These are phyloP conservation scores for Tremellales sp. DNA, from an alignment of 1,284 basidiomycete species.

Conservation along the genomic window DNA sequence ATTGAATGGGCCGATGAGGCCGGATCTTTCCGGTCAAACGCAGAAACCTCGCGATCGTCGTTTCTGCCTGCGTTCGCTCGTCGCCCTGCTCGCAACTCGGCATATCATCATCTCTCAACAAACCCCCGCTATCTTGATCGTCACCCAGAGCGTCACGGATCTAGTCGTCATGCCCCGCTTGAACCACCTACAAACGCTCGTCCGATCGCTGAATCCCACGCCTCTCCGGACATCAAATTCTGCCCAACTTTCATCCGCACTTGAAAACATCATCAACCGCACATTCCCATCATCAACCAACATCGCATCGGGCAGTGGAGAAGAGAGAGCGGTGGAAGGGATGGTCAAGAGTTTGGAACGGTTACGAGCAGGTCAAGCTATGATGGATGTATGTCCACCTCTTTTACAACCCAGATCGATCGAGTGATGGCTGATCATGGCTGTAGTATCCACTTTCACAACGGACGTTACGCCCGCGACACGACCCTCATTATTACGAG, in stretches of 20 bases:
- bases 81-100: not conserved
- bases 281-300: constrained; percentile 14
- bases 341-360: constrained; percentile 22
- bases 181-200: constrained; percentile 22
- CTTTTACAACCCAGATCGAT: not conserved
- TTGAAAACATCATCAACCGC: constrained; percentile 30
- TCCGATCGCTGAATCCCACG: constrained; percentile 33
- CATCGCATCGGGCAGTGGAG: not conserved
- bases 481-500: constrained; percentile 41
- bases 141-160: too few species aligned
- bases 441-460: constrained; percentile 33
- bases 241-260: constrained; percentile 37
- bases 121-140: too few species aligned
- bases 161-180: constrained; percentile 14
- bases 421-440: not conserved
- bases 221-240: constrained; percentile 32
- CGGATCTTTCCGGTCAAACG: not conserved
- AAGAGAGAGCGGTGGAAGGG: constrained; percentile 14
- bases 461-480: constrained; percentile 29
- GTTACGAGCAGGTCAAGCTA: constrained; percentile 19
- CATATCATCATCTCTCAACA: too few species aligned
- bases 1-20: not conserved
- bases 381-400: constrained; percentile 27
- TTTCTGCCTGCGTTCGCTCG: not conserved
- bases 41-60: not conserved